phyloP scores from a whole-genome alignment of 768 basidiomycete species.

The Lenzites betulinus region DNA sequence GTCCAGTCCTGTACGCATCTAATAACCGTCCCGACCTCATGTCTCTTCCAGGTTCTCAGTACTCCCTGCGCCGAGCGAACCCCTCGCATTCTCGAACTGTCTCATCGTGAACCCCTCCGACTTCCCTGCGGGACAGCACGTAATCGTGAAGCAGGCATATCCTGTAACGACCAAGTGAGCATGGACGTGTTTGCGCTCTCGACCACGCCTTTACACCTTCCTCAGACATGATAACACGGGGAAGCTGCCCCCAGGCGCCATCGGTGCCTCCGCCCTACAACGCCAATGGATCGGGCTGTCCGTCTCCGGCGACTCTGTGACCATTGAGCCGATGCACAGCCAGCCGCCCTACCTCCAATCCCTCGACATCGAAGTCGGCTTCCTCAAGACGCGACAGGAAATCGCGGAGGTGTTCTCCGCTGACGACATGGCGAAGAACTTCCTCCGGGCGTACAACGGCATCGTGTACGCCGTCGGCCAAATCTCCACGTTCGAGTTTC shows the following conservation, averaged over 20 bases:
- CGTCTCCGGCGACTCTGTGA: constrained; percentile 70
- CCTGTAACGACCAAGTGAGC: constrained; percentile 74
- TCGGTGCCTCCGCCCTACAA: constrained; percentile 79
- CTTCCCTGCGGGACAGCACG: constrained; percentile 72
- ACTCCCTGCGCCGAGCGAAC: constrained; percentile 29
- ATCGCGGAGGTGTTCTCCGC: constrained; percentile 74
- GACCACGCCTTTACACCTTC: not conserved
- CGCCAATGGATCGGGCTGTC: constrained; percentile 92
- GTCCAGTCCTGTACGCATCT: not conserved
- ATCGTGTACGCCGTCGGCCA: constrained; percentile 71
- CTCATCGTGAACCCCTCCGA: constrained; percentile 79
- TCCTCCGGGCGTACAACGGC: constrained; percentile 74
- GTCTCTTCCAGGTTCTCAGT: constrained; percentile 28
- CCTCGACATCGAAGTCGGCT: constrained; percentile 79
- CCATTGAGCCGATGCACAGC: constrained; percentile 57
- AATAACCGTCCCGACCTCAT: not conserved
- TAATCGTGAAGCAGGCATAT: constrained; percentile 71
- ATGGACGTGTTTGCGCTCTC: not conserved
- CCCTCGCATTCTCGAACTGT: constrained; percentile 77
- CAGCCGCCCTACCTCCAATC: constrained; percentile 68
- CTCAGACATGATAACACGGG: constrained; percentile 78
- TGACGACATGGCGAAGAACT: constrained; percentile 80
- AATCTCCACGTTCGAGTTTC: constrained; percentile 83
- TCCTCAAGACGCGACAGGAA: constrained; percentile 54
- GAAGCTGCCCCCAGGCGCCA: constrained; percentile 61